These are phyloP conservation scores for Allomyces macrogynus DNA, from an alignment of 192 early-diverging fungal species.

Conservation along the genomic window DNA sequence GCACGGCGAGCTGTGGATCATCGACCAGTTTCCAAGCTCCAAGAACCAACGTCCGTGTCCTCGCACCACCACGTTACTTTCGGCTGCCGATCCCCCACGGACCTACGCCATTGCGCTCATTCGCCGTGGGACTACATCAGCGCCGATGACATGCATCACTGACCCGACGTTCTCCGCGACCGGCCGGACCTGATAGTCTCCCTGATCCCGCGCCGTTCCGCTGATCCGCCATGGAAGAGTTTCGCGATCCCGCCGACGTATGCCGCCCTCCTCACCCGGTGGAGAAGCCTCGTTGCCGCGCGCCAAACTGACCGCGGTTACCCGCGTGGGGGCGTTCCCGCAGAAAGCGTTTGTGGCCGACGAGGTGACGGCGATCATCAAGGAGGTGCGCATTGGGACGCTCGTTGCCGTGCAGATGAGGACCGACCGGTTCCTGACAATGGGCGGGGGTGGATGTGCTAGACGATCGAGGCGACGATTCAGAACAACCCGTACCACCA, in stretches of 20 bases:
- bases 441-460: background rate
- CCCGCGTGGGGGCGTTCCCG: background rate
- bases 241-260: background rate
- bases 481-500: slow-evolving; percentile 51
- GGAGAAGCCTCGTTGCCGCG: background rate
- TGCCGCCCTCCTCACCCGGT: background rate
- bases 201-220: too few species aligned
- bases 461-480: slow-evolving; percentile 43
- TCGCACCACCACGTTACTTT: too few species aligned
- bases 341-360: slow-evolving; percentile 43
- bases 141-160: too few species aligned
- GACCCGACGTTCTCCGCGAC: too few species aligned
- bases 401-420: background rate
- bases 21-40: too few species aligned
- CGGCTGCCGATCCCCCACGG: too few species aligned
- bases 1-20: too few species aligned
- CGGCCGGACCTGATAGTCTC: too few species aligned
- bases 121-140: too few species aligned
- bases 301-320: background rate
- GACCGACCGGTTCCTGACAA: slow-evolving; percentile 2
- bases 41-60: too few species aligned
- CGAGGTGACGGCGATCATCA: slow-evolving; percentile 37
- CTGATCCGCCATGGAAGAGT: background rate
- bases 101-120: too few species aligned
- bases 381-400: slow-evolving; percentile 22